phyloP scores from a whole-genome alignment of 2,329 filamentous ascomycete species.

The Uncinocarpus reesii region DNA sequence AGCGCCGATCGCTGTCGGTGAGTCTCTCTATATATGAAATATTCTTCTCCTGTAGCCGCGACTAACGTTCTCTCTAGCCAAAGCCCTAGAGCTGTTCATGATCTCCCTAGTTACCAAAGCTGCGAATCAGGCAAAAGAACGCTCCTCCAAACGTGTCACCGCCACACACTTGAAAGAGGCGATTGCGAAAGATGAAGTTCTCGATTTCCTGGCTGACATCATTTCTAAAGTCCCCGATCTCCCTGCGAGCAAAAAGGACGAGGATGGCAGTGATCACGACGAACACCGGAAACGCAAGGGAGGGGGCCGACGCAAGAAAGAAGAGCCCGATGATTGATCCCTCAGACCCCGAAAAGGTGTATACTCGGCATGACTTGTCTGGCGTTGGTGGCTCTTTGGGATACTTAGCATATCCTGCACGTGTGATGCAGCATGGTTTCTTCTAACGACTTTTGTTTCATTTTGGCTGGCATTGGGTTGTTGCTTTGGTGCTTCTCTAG shows the following conservation, averaged over 20 bases:
- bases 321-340: slow-evolving; percentile 28
- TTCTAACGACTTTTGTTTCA: not conserved
- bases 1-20: slow-evolving; percentile 82
- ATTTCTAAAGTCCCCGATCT: slow-evolving; percentile 71
- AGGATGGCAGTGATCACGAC: slow-evolving; percentile 40
- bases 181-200: slow-evolving; percentile 76
- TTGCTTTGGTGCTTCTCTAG: not conserved
- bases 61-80: slow-evolving; percentile 45
- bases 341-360: not conserved
- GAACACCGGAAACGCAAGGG: slow-evolving; percentile 40
- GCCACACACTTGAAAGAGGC: slow-evolving; percentile 86
- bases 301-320: slow-evolving; percentile 32
- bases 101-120: slow-evolving; percentile 83
- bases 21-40: slow-evolving; percentile 23
- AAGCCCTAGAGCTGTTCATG: slow-evolving; percentile 97
- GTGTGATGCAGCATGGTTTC: not conserved
- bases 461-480: not conserved
- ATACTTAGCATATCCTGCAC: not conserved
- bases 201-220: slow-evolving; percentile 88
- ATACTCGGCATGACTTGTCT: not conserved
- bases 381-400: not conserved
- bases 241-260: slow-evolving; percentile 36
- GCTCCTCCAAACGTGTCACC: slow-evolving; percentile 79
- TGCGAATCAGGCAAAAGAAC: slow-evolving; percentile 69
- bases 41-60: slow-evolving; percentile 16